A percentile compares a stretch with the other conserved stretches of the same genome.
phyloP scores from a whole-genome alignment of 805 yeast genomes.

The Pichia insulana region DNA sequence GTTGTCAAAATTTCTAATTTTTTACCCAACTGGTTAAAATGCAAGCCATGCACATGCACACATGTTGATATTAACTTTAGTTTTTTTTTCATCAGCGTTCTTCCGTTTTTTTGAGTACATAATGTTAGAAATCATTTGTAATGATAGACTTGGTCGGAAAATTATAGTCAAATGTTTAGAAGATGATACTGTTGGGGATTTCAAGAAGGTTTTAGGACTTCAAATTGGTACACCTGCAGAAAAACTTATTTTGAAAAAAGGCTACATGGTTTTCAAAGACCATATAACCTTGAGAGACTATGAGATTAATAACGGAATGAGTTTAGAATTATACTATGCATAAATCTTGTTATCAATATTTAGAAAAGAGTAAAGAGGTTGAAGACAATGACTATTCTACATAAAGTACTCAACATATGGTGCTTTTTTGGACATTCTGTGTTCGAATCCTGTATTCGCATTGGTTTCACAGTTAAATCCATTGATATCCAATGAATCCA shows the following conservation, averaged over 20 bases:
- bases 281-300: slow-evolving; percentile 91
- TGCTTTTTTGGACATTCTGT: slow-evolving; percentile 25
- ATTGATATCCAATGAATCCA: slow-evolving; percentile 11
- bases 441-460: slow-evolving; percentile 12
- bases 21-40: not conserved
- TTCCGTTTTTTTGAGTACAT: not conserved
- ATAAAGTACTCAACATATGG: slow-evolving; percentile 35
- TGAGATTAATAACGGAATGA: slow-evolving; percentile 85
- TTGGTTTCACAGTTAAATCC: slow-evolving; percentile 12
- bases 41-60: too few species aligned
- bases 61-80: too few species aligned
- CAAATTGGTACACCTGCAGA: slow-evolving; percentile 74
- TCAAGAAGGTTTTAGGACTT: slow-evolving; percentile 72
- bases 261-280: slow-evolving; percentile 76
- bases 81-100: too few species aligned
- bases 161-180: slow-evolving; percentile 80
- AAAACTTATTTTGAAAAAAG: slow-evolving; percentile 69
- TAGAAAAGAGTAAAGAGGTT: not conserved
- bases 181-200: slow-evolving; percentile 81
- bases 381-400: slow-evolving; percentile 14
- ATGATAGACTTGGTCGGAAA: slow-evolving; percentile 80
- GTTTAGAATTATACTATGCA: slow-evolving; percentile 73
- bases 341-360: slow-evolving; percentile 17
- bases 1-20: too few species aligned
- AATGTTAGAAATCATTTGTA: slow-evolving; percentile 69